Evolutionary conservation across 2,329 filamentous ascomycete genomes (phyloP), one percentile per base, ranked within the genome.

Genomic region (Xylaria sp.): DNA sequence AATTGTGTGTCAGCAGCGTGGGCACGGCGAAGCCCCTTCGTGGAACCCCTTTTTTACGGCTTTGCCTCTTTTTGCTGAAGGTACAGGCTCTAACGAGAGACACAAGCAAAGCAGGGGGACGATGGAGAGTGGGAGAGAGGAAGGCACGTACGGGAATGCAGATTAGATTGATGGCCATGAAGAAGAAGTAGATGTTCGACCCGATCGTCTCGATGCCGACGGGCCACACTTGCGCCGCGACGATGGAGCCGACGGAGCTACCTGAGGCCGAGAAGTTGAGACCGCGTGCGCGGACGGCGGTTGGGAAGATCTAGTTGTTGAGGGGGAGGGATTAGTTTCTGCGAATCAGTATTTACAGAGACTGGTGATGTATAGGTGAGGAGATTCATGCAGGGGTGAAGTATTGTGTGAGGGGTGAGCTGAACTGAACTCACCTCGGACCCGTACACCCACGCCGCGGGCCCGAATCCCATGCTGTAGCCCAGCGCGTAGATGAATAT

Each of bases 401-500:
- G 29, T 11, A 11, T 33, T 11, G 6, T 33, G 11, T 6, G 11
- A 33, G 29, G 29, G 11, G 29, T 33, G 29, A 33, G 29, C 11
- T 33, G 29, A 17, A 3, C 13, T 15, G 10, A 31, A 17, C 37
- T 31, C 11, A 84, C 82, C 75, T 87, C 84, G 0, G 83, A 80
- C n/a, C 82, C 82, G 62, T 87, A 87, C 0, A 87, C 82, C 84
- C 84, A 87, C 0, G 83, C 78, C 0, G 83, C 80, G 0, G 84
- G 83, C 0, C 84, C 84, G 43, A 86, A 85, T 0, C 84, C 83
- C 63, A 87, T 76, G 52, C 81, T 85, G 68, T 85, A 87, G 0
- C 84, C 84, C 52, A 86, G 77, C 7, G 83, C 82, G 69, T 85
- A 87, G 43, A 87, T 73, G 68, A 86, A 86, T 40, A 86, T 82